Evolutionary conservation across 176 grass and related monocot species (phyloP), one percentile per base, ranked within the genome.

Genomic region (Tuctoria greenei): DNA sequence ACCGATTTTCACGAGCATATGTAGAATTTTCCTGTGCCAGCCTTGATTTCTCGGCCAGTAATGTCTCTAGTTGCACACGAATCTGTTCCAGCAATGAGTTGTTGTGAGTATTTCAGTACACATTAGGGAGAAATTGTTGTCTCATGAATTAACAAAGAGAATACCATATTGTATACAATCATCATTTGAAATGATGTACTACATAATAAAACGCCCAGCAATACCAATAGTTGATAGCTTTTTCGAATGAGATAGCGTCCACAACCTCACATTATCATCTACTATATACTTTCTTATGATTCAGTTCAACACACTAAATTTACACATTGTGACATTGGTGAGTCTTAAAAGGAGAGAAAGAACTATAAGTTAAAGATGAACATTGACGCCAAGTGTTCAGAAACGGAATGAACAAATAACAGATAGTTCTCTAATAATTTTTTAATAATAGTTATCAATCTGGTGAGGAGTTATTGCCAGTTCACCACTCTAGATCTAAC

Each of bases 1-100:
- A 86, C 24, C 86, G 83, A 35, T 92, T 92, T 75, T 92, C 83
- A 61, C 86, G 75, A 14, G 83, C 86, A 17, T 86, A 86, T 20
- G 85, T 86, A 3, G 75, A 88, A 54, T 89, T 92, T 73, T 92
- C 90, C 42, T 89, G 75, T 31, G 86, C 90, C 38, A 92, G n/a
- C 46, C 86, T 88, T 36, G 86, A 70, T 82, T 92, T 92, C 71
- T 92, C 86, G 0, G 86, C 71, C 18, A 92, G 62, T 42, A 89
- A 83, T 10, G 86, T 79, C 76, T 92, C 90, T 61, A 92, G 49
- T 67, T 92, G 86, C 71, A 86, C 46, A 7, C 83, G 86, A 11
- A 92, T 89, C 90, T 92, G 83, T 80, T 69, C 64, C 11, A 64
- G 15, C 5, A 57, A 17, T 20, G 5, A 21, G 2, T 41, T 54